Evolutionary conservation across 768 basidiomycete species (phyloP).

Genomic region (Tylopilus intermedius): DNA sequence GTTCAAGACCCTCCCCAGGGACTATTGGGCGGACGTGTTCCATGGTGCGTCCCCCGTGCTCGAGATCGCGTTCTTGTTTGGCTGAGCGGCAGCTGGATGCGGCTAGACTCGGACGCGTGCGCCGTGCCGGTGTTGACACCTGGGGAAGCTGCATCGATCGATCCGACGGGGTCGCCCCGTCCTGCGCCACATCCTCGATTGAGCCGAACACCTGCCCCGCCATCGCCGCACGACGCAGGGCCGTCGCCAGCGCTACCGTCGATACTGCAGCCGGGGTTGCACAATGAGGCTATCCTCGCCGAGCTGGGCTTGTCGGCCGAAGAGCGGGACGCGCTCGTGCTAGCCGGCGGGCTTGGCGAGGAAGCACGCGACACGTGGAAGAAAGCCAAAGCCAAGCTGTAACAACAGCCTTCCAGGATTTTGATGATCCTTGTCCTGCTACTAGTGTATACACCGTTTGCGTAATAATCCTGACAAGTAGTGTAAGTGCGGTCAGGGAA

Average conservation of each 20-base stretch:
- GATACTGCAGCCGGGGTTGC: slow-evolving; percentile 43
- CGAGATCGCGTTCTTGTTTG: background rate
- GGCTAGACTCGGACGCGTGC: slow-evolving; percentile 66
- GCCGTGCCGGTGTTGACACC: slow-evolving; percentile 63
- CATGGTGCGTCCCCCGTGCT: slow-evolving; percentile 39
- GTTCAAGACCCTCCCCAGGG: slow-evolving; percentile 54
- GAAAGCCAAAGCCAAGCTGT: slow-evolving; percentile 24
- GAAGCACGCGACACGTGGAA: slow-evolving; percentile 17
- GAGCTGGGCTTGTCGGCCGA: slow-evolving; percentile 47
- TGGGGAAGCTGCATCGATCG: slow-evolving; percentile 49
- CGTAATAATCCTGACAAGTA: background rate
- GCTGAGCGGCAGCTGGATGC: background rate
- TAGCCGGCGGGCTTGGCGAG: slow-evolving; percentile 46
- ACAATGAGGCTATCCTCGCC: slow-evolving; percentile 49
- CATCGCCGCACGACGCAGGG: slow-evolving; percentile 4
- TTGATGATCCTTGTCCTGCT: background rate
- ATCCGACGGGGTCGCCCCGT: slow-evolving; percentile 32
- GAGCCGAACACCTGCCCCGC: slow-evolving; percentile 25
- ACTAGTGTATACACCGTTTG: slow-evolving; percentile 7
- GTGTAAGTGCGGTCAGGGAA: background rate
- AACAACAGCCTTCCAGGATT: background rate
- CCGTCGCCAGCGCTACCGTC: slow-evolving; percentile 1
- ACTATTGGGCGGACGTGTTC: slow-evolving; percentile 67
- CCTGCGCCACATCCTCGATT: slow-evolving; percentile 54
- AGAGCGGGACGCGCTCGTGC: slow-evolving; percentile 37